Percentiles rank a stretch among this genome's conserved stretches.
phyloP scores from a whole-genome alignment of 257 asterid species.

The Rubia yunnanensis region DNA sequence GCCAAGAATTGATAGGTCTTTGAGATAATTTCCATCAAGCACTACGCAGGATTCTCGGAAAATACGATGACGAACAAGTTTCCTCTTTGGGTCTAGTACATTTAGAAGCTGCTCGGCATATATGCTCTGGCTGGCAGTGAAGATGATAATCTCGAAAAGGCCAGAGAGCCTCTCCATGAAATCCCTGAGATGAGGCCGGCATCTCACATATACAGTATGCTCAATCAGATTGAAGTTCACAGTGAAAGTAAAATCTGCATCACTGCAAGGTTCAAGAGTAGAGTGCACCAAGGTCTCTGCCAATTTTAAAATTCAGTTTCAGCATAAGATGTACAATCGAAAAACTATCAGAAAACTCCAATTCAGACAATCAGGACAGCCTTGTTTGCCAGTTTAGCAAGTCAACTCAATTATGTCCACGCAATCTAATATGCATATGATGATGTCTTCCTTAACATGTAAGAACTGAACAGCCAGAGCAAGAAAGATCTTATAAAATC shows the following conservation, averaged over 20 bases:
- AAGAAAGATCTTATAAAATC: constrained; percentile 1
- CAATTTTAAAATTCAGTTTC: constrained; percentile 19
- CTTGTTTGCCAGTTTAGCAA: background rate
- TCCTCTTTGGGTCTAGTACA: constrained; percentile 85
- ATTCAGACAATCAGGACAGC: background rate
- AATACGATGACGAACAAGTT: constrained; percentile 87
- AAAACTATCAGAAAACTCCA: background rate
- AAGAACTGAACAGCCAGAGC: background rate
- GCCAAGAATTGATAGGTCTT: constrained; percentile 94
- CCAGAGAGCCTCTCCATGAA: constrained; percentile 72
- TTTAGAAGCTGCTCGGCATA: constrained; percentile 88
- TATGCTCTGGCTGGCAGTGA: constrained; percentile 98
- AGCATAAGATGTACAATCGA: background rate
- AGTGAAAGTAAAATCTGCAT: constrained; percentile 81
- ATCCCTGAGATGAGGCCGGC: constrained; percentile 82
- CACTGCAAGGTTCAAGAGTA: constrained; percentile 73
- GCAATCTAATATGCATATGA: background rate
- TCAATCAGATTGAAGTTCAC: constrained; percentile 73
- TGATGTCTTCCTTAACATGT: background rate
- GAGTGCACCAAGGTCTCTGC: constrained; percentile 99
- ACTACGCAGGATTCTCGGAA: constrained; percentile 87
- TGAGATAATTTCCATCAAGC: constrained; percentile 89
- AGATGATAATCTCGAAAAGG: constrained; percentile 76
- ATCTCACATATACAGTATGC: constrained; percentile 72
- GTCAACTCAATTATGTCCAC: background rate